A percentile compares a stretch with the other conserved stretches of the same genome.
Conservation (phyloP, 768 basidiomycete species). For the Tubosaeta sp. region DNA sequence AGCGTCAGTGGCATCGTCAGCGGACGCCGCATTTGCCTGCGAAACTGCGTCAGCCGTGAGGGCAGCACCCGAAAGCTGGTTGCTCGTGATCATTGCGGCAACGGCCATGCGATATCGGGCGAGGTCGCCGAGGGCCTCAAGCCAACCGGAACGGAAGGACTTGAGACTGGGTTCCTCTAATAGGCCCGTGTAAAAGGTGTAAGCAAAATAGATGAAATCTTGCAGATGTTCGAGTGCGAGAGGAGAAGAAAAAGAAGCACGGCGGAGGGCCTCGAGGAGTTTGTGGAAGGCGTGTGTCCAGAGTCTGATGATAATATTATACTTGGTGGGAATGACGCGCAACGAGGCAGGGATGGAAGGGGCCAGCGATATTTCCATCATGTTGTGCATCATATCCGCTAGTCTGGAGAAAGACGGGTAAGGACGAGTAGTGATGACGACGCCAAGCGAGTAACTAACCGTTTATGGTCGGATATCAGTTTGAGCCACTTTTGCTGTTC, state of each 20-base stretch:
- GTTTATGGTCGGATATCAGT: slow-evolving; percentile 76
- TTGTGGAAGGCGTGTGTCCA: slow-evolving; percentile 93
- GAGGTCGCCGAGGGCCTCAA: slow-evolving; percentile 95
- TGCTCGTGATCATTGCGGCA: slow-evolving; percentile 72
- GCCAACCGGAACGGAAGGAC: slow-evolving; percentile 78
- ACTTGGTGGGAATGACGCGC: slow-evolving; percentile 86
- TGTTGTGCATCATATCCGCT: slow-evolving; percentile 85
- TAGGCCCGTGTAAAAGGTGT: slow-evolving; percentile 88
- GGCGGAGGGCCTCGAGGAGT: slow-evolving; percentile 85
- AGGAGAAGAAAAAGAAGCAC: slow-evolving; percentile 64
- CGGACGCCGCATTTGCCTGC: slow-evolving; percentile 36
- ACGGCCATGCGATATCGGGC: slow-evolving; percentile 94
- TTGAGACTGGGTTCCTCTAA: slow-evolving; percentile 74
- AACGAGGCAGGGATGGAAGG: slow-evolving; percentile 86
- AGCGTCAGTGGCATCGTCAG: slow-evolving; percentile 16
- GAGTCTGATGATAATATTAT: slow-evolving; percentile 90
- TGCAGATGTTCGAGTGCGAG: slow-evolving; percentile 84
- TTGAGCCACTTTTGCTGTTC: slow-evolving; percentile 77
- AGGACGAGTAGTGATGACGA: background rate
- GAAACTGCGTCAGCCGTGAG: slow-evolving; percentile 58
- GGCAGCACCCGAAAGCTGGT: slow-evolving; percentile 36
- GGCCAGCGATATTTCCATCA: slow-evolving; percentile 80
- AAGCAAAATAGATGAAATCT: slow-evolving; percentile 93
- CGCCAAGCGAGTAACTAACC: slow-evolving; percentile 44
- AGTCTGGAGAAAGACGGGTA: slow-evolving; percentile 48